Conservation (phyloP, 306 rosid species). For the Corylus americana region DNA sequence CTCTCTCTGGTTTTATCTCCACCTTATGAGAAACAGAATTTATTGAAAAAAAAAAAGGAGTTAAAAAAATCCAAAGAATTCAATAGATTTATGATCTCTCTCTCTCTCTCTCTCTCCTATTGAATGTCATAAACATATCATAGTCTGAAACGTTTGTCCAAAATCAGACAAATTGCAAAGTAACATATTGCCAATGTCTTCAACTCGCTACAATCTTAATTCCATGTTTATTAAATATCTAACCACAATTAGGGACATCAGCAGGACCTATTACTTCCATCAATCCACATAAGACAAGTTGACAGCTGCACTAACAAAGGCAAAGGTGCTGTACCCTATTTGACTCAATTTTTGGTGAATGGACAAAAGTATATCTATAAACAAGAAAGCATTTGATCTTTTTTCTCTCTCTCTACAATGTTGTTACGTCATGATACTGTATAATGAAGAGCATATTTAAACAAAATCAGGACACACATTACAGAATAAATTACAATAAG, state of each 20-base stretch:
- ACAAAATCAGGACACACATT: not conserved
- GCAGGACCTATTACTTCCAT: not conserved
- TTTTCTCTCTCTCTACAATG: not conserved
- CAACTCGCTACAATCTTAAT: not conserved
- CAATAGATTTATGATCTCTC: not conserved
- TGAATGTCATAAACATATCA: not conserved
- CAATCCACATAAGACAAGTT: not conserved
- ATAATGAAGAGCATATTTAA: not conserved
- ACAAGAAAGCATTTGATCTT: not conserved
- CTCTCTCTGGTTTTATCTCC: not conserved
- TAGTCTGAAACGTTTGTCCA: not conserved
- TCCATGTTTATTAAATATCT: not conserved
- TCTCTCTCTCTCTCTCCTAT: not conserved
- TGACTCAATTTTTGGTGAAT: not conserved
- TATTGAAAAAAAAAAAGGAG: not conserved
- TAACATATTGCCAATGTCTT: not conserved
- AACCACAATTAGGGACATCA: not conserved
- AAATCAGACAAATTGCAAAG: not conserved
- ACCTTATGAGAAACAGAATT: not conserved
- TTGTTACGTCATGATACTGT: not conserved
- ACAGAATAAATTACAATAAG: not conserved
- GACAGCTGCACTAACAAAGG: not conserved
- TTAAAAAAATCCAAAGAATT: too few species aligned
- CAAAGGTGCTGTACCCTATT: not conserved
- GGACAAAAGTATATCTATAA: not conserved